A percentile compares a stretch with the other conserved stretches of the same genome.
These are phyloP conservation scores for Aureobasidium subglaciale DNA, from an alignment of 2,329 filamentous ascomycete genomes.

Conservation along the genomic window DNA sequence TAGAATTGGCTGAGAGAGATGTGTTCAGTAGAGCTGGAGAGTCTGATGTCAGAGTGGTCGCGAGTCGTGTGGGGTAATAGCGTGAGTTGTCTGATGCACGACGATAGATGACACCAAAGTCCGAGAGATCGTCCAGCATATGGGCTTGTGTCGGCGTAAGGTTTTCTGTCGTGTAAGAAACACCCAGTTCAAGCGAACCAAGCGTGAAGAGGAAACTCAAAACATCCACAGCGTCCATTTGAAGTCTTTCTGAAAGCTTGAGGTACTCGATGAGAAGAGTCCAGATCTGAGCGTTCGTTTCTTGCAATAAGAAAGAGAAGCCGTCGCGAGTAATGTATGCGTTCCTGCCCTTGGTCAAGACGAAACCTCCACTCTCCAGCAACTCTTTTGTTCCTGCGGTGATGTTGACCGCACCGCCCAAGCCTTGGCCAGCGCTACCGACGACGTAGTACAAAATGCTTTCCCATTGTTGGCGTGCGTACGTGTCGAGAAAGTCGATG, in stretches of 20 bases:
- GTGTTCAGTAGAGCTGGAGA: conserved; percentile 65
- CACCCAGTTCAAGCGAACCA: conserved; percentile 83
- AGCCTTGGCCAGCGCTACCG: conserved; percentile 57
- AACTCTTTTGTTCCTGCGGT: conserved; percentile 75
- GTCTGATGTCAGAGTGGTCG: conserved; percentile 81
- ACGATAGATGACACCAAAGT: conserved; percentile 86
- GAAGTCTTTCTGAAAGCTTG: conserved; percentile 61
- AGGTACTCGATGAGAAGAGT: conserved; percentile 89
- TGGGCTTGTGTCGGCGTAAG: conserved; percentile 74
- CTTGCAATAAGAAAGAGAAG: conserved; percentile 90
- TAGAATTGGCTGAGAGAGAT: conserved; percentile 55
- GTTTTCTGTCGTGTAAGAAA: conserved; percentile 80
- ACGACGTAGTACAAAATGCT: conserved; percentile 95
- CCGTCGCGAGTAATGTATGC: conserved; percentile 84
- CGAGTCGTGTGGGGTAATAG: conserved; percentile 86
- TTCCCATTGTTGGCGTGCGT: conserved; percentile 87
- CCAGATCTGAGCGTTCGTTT: conserved; percentile 96
- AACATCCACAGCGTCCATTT: conserved; percentile 86
- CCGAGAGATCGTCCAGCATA: conserved; percentile 83
- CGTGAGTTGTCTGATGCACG: conserved; percentile 37
- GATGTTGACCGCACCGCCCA: conserved; percentile 38
- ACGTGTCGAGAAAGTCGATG: conserved; percentile 69
- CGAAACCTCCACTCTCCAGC: conserved; percentile 71
- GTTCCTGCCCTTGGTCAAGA: conserved; percentile 47
- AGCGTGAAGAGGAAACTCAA: conserved; percentile 94